These are phyloP conservation scores for Aurantiochytrium sp. DNA, from an alignment of 108 stramenopile genomes.

Conservation along the genomic window DNA sequence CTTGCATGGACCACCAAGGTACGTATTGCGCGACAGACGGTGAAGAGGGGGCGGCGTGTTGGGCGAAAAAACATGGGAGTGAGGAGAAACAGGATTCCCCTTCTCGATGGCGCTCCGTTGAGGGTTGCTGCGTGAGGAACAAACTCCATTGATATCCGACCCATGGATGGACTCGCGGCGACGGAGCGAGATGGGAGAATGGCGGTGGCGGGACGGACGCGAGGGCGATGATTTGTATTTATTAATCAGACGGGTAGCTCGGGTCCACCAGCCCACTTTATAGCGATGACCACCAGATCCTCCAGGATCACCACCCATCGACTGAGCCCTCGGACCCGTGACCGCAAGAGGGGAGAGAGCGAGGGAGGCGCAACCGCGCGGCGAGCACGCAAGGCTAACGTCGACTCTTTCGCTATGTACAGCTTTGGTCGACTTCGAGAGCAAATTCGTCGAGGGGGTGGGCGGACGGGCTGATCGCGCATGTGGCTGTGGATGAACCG, in stretches of 20 bases:
- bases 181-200: too few species aligned
- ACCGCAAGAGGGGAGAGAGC: too few species aligned
- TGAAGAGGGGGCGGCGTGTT: too few species aligned
- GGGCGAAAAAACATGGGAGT: neutral
- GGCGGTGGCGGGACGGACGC: neutral
- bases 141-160: neutral
- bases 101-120: neutral
- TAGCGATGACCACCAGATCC: constrained; percentile 12
- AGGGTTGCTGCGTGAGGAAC: neutral
- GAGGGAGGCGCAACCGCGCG: too few species aligned
- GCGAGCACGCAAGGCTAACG: too few species aligned
- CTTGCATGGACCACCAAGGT: too few species aligned
- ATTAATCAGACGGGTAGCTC: constrained; percentile 15
- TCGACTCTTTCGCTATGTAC: too few species aligned
- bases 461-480: too few species aligned
- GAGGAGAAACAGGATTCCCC: neutral
- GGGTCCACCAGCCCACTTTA: constrained; percentile 17
- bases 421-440: too few species aligned
- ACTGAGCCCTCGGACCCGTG: neutral
- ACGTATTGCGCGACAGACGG: too few species aligned
- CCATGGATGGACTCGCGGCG: neutral
- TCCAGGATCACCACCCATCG: neutral
- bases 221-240: neutral
- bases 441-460: too few species aligned
- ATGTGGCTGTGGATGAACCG: too few species aligned